Percentiles rank a stretch among this genome's conserved stretches.
phyloP scores from a whole-genome alignment of 371 early-diverging fungal genomes.

The Chytridium lagenaria region DNA sequence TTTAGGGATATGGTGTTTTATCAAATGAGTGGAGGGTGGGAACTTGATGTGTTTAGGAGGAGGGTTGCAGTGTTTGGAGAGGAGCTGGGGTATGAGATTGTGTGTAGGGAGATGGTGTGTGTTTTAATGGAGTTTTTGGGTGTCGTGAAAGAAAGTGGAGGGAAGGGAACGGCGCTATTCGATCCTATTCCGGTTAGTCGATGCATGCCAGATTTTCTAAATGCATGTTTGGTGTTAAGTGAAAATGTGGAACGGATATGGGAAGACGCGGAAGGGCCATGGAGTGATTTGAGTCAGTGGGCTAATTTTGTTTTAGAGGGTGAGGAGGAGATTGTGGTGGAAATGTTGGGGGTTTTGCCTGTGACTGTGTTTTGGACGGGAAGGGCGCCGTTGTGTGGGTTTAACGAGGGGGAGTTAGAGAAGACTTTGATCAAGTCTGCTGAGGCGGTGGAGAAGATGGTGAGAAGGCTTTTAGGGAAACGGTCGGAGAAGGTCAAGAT shows the following conservation, averaged over 20 bases:
- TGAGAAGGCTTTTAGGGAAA: neutral
- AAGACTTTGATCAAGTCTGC: neutral
- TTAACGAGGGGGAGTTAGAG: neutral
- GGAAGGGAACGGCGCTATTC: neutral
- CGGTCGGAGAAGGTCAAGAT: neutral
- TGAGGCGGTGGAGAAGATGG: neutral
- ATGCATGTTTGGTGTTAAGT: neutral
- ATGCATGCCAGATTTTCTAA: neutral
- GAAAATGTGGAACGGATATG: neutral
- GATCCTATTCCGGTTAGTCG: neutral
- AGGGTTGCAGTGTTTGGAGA: neutral
- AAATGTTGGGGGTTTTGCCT: neutral
- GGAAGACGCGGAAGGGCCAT: slow-evolving; percentile 2
- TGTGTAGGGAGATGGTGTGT: neutral
- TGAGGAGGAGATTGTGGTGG: neutral
- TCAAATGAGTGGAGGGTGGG: neutral
- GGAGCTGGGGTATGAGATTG: neutral
- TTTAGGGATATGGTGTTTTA: neutral
- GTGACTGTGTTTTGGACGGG: neutral
- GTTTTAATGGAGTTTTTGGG: neutral
- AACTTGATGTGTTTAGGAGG: neutral
- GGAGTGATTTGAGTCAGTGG: neutral
- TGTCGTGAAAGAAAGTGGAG: neutral
- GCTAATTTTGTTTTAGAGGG: neutral
- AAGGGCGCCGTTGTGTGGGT: neutral